Conservation (phyloP, 2,329 filamentous ascomycete genomes). For the Claviceps africana region DNA sequence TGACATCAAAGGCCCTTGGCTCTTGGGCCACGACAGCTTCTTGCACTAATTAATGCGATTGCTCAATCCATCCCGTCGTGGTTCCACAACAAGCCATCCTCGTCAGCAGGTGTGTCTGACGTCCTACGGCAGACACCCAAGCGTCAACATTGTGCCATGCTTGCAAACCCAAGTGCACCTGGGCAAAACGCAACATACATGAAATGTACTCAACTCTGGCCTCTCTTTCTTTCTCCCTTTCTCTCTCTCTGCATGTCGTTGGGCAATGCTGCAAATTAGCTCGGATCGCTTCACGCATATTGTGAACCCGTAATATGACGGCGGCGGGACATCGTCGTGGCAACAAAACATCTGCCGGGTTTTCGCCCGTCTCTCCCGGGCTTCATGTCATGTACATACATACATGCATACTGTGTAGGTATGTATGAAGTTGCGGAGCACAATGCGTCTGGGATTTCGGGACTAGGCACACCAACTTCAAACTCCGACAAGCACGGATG, state of each 20-base stretch:
- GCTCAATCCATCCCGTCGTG: neutral
- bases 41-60: neutral
- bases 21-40: neutral
- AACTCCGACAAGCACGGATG: neutral
- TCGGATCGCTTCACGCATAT: neutral
- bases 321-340: neutral
- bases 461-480: neutral
- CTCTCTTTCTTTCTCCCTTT: no score
- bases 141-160: neutral
- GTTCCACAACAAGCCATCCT: constrained; percentile 1
- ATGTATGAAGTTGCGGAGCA: neutral
- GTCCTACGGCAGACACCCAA: neutral
- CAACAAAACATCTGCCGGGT: neutral
- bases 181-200: neutral
- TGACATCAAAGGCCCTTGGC: neutral
- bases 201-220: no score
- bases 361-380: neutral
- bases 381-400: neutral
- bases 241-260: no score
- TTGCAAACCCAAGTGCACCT: neutral
- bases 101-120: neutral
- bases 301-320: neutral
- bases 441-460: neutral
- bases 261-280: neutral
- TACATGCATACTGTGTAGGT: neutral